Conservation (phyloP, 1,284 basidiomycete species). For the Earliella scabrosa region DNA sequence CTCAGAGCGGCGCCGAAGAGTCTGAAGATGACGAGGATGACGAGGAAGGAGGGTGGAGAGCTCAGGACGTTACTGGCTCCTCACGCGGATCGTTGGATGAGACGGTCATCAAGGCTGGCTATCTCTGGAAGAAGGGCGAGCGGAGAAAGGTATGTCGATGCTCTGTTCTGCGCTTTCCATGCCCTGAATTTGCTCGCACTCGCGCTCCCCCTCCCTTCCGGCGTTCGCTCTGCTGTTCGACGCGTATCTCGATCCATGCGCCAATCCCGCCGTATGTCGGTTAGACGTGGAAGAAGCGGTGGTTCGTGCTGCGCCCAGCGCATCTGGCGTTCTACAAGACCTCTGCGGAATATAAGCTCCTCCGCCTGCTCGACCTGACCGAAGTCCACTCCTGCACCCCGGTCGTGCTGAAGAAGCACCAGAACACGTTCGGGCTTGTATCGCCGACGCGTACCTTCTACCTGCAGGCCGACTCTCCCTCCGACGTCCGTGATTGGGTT, state of each 20-base stretch:
- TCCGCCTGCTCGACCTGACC: conserved; percentile 86
- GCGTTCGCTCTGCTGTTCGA: conserved; percentile 11
- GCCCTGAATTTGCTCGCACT: conserved; percentile 14
- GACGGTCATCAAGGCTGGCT: conserved; percentile 83
- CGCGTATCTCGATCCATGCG: conserved; percentile 18
- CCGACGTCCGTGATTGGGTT: conserved; percentile 88
- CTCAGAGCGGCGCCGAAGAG: conserved; percentile 74
- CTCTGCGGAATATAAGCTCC: conserved; percentile 89
- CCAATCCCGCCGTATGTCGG: conserved; percentile 14
- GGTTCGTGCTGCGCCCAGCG: conserved; percentile 94
- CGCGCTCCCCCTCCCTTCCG: neutral
- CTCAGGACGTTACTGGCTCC: conserved; percentile 39
- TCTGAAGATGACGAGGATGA: conserved; percentile 69
- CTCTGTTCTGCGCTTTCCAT: conserved; percentile 6
- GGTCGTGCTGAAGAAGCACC: conserved; percentile 89
- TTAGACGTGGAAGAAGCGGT: conserved; percentile 98
- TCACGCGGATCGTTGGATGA: conserved; percentile 60
- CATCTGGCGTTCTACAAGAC: conserved; percentile 98
- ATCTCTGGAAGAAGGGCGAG: conserved; percentile 90
- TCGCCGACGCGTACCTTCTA: conserved; percentile 94
- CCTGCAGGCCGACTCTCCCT: conserved; percentile 75
- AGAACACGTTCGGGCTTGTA: conserved; percentile 91
- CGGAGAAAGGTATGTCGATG: conserved; percentile 80
- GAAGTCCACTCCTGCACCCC: conserved; percentile 92
- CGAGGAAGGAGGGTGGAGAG: conserved; percentile 66